phyloP scores from a whole-genome alignment of 768 basidiomycete species.

The Plicaturopsis crispa region DNA sequence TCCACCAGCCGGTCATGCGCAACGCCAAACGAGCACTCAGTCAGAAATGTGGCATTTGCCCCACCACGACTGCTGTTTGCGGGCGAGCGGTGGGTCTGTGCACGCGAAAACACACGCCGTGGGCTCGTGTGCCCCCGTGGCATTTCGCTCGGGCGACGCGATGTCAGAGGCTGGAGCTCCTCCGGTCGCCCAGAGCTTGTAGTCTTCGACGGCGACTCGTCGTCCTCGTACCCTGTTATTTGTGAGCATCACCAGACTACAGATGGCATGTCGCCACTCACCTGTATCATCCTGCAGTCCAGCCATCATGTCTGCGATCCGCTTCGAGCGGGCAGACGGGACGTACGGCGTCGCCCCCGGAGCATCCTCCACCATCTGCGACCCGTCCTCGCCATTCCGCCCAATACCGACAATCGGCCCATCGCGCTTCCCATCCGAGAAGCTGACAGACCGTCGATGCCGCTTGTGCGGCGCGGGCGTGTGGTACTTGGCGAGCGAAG shows the following conservation, averaged over 20 bases:
- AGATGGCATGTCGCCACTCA: constrained; percentile 23
- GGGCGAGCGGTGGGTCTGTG: constrained; percentile 30
- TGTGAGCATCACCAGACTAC: constrained; percentile 4
- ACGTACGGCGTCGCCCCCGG: constrained; percentile 24
- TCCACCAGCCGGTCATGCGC: constrained; percentile 88
- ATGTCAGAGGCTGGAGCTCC: constrained; percentile 37
- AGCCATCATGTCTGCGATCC: constrained; percentile 76
- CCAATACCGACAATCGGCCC: constrained; percentile 77
- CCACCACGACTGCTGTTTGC: constrained; percentile 23
- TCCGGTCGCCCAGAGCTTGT: constrained; percentile 38
- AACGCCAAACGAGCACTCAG: constrained; percentile 94
- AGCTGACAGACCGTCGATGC: constrained; percentile 86
- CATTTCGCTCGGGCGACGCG: constrained; percentile 28
- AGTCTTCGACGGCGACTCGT: constrained; percentile 49
- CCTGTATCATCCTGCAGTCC: constrained; percentile 65
- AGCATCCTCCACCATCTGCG: constrained; percentile 6
- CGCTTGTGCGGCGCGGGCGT: constrained; percentile 44
- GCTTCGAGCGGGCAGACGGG: constrained; percentile 65
- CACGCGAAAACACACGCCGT: constrained; percentile 37
- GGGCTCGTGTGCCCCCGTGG: constrained; percentile 13
- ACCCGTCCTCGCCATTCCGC: constrained; percentile 30
- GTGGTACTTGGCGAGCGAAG: constrained; percentile 36
- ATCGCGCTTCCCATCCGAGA: constrained; percentile 88
- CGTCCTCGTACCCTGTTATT: constrained; percentile 31
- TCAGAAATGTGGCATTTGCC: constrained; percentile 66